Conservation (phyloP, 495 filamentous ascomycete species). For the Aspergillus campestris region DNA sequence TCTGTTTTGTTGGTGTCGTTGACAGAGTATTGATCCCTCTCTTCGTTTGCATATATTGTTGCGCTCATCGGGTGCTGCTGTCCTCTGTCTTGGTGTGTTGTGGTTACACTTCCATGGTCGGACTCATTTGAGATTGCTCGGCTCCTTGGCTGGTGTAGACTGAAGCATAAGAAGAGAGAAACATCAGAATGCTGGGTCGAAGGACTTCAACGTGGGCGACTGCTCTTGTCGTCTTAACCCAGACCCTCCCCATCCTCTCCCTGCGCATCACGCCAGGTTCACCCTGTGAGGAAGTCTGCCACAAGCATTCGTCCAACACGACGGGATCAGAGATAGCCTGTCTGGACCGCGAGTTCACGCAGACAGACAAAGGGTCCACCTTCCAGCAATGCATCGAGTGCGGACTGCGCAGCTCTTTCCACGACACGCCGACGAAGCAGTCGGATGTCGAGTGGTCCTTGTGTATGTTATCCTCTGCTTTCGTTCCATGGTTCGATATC, state of each 20-base stretch:
- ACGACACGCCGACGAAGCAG: constrained; percentile 36
- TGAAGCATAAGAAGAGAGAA: background rate
- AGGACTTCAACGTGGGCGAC: constrained; percentile 10
- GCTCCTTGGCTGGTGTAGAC: constrained; percentile 1
- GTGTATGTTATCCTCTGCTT: constrained; percentile 33
- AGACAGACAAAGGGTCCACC: constrained; percentile 31
- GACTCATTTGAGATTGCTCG: background rate
- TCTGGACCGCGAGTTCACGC: constrained; percentile 39
- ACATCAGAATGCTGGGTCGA: background rate
- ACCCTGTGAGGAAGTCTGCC: constrained; percentile 43
- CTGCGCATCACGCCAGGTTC: constrained; percentile 40
- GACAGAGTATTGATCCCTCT: too few relatives aligned
- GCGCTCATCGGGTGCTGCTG: too few relatives aligned
- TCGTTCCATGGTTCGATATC: too few relatives aligned
- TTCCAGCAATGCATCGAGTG: constrained; percentile 55
- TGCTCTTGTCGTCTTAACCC: constrained; percentile 12
- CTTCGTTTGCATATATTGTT: too few relatives aligned
- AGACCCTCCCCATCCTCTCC: constrained; percentile 12
- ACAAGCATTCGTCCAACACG: constrained; percentile 36
- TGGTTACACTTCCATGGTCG: too few relatives aligned
- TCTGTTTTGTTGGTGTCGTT: too few relatives aligned
- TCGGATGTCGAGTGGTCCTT: constrained; percentile 53
- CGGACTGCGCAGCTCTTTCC: constrained; percentile 45
- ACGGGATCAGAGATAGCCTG: constrained; percentile 46
- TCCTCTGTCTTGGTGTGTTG: too few relatives aligned